Evolutionary conservation across 2,329 filamentous ascomycete species (phyloP).

Genomic region (Teratosphaeria pseudoeucalypti): DNA sequence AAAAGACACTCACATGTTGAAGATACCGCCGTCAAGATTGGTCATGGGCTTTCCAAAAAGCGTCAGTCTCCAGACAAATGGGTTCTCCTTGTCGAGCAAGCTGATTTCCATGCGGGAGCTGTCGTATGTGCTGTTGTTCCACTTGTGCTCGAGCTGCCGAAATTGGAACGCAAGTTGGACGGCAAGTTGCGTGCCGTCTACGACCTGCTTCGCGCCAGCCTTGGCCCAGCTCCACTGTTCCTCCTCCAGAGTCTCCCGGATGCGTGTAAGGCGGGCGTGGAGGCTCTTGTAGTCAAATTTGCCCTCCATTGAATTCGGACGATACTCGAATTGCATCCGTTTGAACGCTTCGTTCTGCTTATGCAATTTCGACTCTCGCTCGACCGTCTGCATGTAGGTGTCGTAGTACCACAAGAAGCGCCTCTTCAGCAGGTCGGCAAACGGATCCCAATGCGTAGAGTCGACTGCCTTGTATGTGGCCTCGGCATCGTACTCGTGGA

Average conservation of each 20-base stretch:
- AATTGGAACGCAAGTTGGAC: conserved; percentile 76
- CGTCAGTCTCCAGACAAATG: conserved; percentile 79
- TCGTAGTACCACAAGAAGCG: conserved; percentile 95
- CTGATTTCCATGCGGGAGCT: conserved; percentile 63
- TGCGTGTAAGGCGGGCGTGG: conserved; percentile 54
- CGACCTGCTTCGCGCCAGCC: conserved; percentile 54
- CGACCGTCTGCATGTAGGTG: conserved; percentile 65
- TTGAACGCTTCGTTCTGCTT: conserved; percentile 50
- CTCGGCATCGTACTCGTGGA: conserved; percentile 32
- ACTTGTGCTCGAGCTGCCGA: conserved; percentile 66
- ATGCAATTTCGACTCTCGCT: conserved; percentile 51
- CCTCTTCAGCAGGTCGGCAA: conserved; percentile 81
- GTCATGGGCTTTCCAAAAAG: conserved; percentile 91
- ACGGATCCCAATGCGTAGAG: conserved; percentile 62
- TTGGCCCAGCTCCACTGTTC: conserved; percentile 63
- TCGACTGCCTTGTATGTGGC: conserved; percentile 19
- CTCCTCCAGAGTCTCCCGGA: conserved; percentile 60
- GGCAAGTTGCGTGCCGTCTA: conserved; percentile 62
- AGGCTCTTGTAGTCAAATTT: conserved; percentile 72
- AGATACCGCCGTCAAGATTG: conserved; percentile 82
- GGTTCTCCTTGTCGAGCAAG: conserved; percentile 63
- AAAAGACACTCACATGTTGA: conserved; percentile 46
- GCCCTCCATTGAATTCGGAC: conserved; percentile 73
- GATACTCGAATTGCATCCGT: conserved; percentile 80
- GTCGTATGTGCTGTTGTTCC: conserved; percentile 52